These are phyloP conservation scores for Yamadazyma triangularis DNA, from an alignment of 1,139 yeast genomes.

Conservation along the genomic window DNA sequence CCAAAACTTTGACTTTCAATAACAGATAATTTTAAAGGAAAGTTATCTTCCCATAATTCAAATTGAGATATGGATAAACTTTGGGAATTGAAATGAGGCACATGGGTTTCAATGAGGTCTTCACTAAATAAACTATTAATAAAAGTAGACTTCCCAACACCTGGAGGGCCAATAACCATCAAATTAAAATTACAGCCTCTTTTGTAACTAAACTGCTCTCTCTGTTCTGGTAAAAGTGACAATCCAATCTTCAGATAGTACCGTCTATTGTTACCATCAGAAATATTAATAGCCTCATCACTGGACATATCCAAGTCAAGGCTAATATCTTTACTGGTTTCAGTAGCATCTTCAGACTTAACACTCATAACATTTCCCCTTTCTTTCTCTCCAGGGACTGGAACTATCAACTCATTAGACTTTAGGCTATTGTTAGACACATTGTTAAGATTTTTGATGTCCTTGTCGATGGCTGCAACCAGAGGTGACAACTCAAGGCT, in stretches of 20 bases:
- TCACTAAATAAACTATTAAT: conserved; percentile 49
- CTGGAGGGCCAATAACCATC: conserved; percentile 73
- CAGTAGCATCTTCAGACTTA: too few relatives aligned
- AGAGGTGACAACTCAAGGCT: too few relatives aligned
- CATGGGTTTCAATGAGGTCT: conserved; percentile 8
- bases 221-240: conserved; percentile 22
- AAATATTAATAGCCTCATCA: too few relatives aligned
- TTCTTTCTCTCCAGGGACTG: too few relatives aligned
- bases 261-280: neutral
- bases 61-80: conserved; percentile 36
- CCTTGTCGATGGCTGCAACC: too few relatives aligned
- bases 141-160: conserved; percentile 81
- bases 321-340: too few relatives aligned
- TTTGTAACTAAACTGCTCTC: conserved; percentile 14
- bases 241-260: conserved; percentile 18
- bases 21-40: conserved; percentile 44
- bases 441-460: too few relatives aligned
- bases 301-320: too few relatives aligned
- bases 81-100: neutral
- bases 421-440: too few relatives aligned
- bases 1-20: conserved; percentile 39
- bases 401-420: too few relatives aligned
- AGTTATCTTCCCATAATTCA: conserved; percentile 46
- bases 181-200: conserved; percentile 47
- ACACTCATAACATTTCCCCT: too few relatives aligned